Evolutionary conservation across 495 filamentous ascomycete species (phyloP).

Genomic region (Aspergillus taichungensis): DNA sequence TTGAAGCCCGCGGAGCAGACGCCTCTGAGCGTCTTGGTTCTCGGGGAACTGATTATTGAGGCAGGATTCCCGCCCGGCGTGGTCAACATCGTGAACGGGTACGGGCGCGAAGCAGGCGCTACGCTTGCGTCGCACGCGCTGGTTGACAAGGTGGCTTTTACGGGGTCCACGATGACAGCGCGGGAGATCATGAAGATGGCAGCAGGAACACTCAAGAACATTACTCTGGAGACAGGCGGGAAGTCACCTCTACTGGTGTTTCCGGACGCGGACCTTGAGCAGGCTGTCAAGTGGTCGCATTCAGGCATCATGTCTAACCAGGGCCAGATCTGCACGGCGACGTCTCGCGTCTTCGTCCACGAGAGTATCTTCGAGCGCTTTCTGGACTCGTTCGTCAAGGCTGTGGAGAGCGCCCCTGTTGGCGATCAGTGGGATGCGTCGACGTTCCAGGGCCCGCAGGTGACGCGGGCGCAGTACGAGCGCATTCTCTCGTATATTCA

Average conservation of each 20-base stretch:
- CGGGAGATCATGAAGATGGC: slow-evolving; percentile 88
- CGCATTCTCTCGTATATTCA: slow-evolving; percentile 70
- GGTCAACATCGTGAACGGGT: slow-evolving; percentile 82
- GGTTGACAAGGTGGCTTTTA: slow-evolving; percentile 90
- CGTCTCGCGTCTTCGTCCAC: slow-evolving; percentile 77
- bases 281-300: slow-evolving; percentile 82
- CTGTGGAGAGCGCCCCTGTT: slow-evolving; percentile 57
- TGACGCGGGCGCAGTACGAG: slow-evolving; percentile 79
- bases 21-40: slow-evolving; percentile 70
- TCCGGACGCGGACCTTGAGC: slow-evolving; percentile 77
- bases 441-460: slow-evolving; percentile 84
- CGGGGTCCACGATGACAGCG: slow-evolving; percentile 73
- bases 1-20: slow-evolving; percentile 90
- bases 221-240: slow-evolving; percentile 86
- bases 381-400: slow-evolving; percentile 59
- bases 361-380: slow-evolving; percentile 69
- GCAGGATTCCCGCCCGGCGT: slow-evolving; percentile 90
- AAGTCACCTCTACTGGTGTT: slow-evolving; percentile 83
- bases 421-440: slow-evolving; percentile 73
- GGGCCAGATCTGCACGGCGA: slow-evolving; percentile 89
- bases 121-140: slow-evolving; percentile 65
- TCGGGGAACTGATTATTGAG: slow-evolving; percentile 70
- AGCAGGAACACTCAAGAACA: slow-evolving; percentile 75
- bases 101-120: slow-evolving; percentile 67
- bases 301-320: slow-evolving; percentile 66